Evolutionary conservation across 163 green algal genomes (phyloP).

Genomic region (Scenedesmus sp.): DNA sequence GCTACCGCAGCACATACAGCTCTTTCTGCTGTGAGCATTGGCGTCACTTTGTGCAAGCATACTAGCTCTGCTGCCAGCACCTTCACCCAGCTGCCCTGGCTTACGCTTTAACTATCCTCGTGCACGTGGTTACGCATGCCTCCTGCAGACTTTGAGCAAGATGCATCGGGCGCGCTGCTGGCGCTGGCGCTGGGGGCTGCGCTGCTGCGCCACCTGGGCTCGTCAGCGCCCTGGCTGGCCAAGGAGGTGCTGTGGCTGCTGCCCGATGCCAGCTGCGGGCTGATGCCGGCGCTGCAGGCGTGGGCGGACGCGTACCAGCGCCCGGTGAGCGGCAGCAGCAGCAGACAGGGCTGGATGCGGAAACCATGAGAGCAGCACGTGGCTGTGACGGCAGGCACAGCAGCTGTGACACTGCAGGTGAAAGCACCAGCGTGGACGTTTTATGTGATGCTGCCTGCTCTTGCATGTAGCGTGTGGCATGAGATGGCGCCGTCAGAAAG

Average conservation of each 20-base stretch:
- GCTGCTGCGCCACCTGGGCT: conserved; percentile 66
- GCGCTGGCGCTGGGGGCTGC: conserved; percentile 52
- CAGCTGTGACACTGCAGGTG: not conserved
- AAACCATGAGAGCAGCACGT: not conserved
- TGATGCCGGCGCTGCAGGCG: conserved; percentile 44
- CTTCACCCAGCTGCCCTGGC: no score
- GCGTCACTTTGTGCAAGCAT: no score
- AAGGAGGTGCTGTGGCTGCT: conserved; percentile 84
- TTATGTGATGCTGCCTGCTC: no score
- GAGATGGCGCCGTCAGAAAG: no score
- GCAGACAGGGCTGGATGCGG: not conserved
- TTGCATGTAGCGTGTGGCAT: no score
- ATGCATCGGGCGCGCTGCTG: conserved; percentile 35
- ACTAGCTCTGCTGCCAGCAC: no score
- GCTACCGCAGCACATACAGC: no score
- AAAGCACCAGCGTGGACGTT: not conserved
- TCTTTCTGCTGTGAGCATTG: not conserved
- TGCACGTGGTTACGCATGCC: not conserved
- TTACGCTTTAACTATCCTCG: not conserved
- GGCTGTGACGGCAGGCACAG: not conserved
- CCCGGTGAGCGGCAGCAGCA: not conserved
- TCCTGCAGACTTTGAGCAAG: conserved; percentile 36
- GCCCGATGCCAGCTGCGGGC: conserved; percentile 69
- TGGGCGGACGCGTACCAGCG: conserved; percentile 57
- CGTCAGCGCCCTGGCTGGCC: conserved; percentile 73